Base-by-base conservation (phyloP, 495 filamentous ascomycete genomes). In the Lepidopterella palustris region DNA sequence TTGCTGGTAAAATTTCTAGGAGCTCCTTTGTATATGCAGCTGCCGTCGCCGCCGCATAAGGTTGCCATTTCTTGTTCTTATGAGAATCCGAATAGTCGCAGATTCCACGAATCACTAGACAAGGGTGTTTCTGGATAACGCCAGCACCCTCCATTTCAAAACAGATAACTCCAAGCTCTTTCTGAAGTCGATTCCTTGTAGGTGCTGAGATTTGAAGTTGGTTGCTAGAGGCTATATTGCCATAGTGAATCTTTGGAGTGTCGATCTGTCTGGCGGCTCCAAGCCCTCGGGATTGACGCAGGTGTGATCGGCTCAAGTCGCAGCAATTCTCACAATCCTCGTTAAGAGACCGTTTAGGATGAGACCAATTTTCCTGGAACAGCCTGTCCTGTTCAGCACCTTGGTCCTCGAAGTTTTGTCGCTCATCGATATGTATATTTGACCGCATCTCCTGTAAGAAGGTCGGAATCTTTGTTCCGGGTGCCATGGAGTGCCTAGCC, bases 31-130 rank as follows among this genome's bases (percentile, higher is more conserved):
- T 35, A 35, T 35, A 35, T 6, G 31, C 13, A 13, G 31, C 31
- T 6, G 31, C 31, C 31, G 31, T 13, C 31, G 31, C 31, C 31
- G 31, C 31, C 31, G 31, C 31, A 35, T 35, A 35, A 35, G 31
- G 31, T 13, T 35, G 31, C 31, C 31, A 35, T 13, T 35, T 35
- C 26, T 71, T 60, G 32, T 61, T 68, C 57, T 70, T 71, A 62
- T 70, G 67, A 21, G 68, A 55, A 55, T 71, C 69, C 1, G 69
- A 57, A 57, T 72, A 70, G 58, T 72, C 68, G 54, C 60, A 66
- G 5, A 72, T 67, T 21, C 68, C 65, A 20, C 68, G 67, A 54
- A 72, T 60, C 9, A 67, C 66, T 3, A 70, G 35, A 25, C 58
- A 70, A 4, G 57, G 57, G 26, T 57, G 40, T 32, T 53, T 32